Base-by-base conservation (phyloP, 148 eudicot species). In the Camellia granthamiana region DNA sequence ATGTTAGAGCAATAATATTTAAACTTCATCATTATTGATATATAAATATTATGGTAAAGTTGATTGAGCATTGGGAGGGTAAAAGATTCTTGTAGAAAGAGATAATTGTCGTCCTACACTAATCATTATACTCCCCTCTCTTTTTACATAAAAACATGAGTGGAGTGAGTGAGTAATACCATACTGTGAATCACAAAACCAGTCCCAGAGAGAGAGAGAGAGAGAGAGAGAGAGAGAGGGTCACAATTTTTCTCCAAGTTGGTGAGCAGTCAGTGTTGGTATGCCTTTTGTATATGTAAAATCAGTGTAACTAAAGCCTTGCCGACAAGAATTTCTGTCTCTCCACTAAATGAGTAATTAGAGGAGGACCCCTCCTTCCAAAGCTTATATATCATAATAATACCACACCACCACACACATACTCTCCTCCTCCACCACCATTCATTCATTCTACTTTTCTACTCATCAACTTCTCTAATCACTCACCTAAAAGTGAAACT, bases 321-420 rank as follows among this genome's bases (percentile, higher is more conserved):
- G 87, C 92, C 92, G 90, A 87, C 92, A 87, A 47, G 77, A 74
- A 85, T 80, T 68, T 85, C 79, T 85, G 87, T 85, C 83, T 83
- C 73, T 72, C 87, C 86, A 85, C 90, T 84, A 84, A 83, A 65
- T 77, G 65, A 41, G 81, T 75, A 81, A 60, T 18, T 16, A 72
- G 83, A 80, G 78, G 82, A 67, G 82, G 62, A 77, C 81, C 78
- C 62, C 38, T 30, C 38, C 38, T 30, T 30, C 38, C 38, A 30
- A 30, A 30, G 38, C 38, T 30, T 30, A 30, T 30, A 30, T 30
- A 30, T 30, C 38, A 30, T 30, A 30, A 30, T 30, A 30, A 30
- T 30, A 30, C 38, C 38, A 30, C 38, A 30, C 38, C 38, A 30
- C 38, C 38, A 30, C 38, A 30, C 38, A 30, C 38, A 30, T 30